Percentiles rank a stretch among this genome's conserved stretches.
Evolutionary conservation across 2,329 filamentous ascomycete genomes (phyloP).

Genomic region (Neofusicoccum kwambonambiense): DNA sequence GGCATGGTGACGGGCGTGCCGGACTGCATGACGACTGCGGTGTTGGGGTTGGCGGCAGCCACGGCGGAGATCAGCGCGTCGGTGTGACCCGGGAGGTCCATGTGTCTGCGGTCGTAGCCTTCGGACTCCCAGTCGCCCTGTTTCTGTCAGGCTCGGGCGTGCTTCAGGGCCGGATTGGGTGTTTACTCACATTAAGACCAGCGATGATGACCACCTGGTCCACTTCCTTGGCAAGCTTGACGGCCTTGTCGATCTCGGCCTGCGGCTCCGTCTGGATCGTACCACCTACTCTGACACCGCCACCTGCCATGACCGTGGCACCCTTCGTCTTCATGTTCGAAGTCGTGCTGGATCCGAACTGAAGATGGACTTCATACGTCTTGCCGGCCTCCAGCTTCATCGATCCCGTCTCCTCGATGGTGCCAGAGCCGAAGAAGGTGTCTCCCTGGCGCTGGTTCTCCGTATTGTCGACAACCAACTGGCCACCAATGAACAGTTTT

Average conservation of each 20-base stretch:
- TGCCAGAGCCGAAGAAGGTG: slow-evolving; percentile 63
- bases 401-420: slow-evolving; percentile 58
- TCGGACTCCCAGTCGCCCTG: slow-evolving; percentile 27
- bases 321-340: slow-evolving; percentile 11
- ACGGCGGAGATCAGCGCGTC: slow-evolving; percentile 52
- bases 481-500: slow-evolving; percentile 36
- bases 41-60: slow-evolving; percentile 60
- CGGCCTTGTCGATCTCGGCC: slow-evolving; percentile 22
- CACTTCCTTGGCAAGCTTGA: slow-evolving; percentile 41
- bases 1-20: slow-evolving; percentile 68
- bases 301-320: slow-evolving; percentile 29
- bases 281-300: slow-evolving; percentile 63
- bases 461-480: slow-evolving; percentile 37
- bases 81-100: slow-evolving; percentile 56
- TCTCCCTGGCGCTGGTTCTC: slow-evolving; percentile 58
- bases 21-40: slow-evolving; percentile 63
- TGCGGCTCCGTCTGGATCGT: slow-evolving; percentile 55
- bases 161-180: too few species aligned
- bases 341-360: slow-evolving; percentile 20
- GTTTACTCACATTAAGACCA: slow-evolving; percentile 61
- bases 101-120: slow-evolving; percentile 24
- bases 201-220: slow-evolving; percentile 67
- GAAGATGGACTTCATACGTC: slow-evolving; percentile 39
- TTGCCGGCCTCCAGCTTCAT: slow-evolving; percentile 58
- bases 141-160: not conserved